These are phyloP conservation scores for Isoetes engelmannii DNA, from an alignment of 83 land plant species.

Conservation along the genomic window DNA sequence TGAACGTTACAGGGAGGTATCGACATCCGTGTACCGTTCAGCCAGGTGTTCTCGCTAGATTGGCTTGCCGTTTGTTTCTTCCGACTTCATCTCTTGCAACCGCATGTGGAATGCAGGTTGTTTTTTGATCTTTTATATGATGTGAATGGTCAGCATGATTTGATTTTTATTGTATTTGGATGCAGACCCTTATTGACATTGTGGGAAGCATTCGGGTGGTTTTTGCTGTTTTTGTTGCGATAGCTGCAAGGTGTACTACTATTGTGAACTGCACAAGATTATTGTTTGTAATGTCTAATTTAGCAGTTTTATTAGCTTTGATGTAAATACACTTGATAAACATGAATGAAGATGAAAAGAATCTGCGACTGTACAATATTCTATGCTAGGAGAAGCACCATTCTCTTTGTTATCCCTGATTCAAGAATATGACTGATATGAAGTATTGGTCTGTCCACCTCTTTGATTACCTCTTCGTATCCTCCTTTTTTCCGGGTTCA, in stretches of 20 bases:
- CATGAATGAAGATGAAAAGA: too few relatives aligned
- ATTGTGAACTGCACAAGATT: too few relatives aligned
- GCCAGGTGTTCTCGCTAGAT: conserved; percentile 34
- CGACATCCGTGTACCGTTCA: conserved; percentile 40
- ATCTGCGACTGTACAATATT: too few relatives aligned
- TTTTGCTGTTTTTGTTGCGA: conserved; percentile 38
- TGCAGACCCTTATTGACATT: conserved; percentile 43
- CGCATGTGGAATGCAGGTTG: conserved; percentile 55
- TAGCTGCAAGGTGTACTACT: conserved; percentile 33
- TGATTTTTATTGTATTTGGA: conserved; percentile 1
- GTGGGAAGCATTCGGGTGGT: conserved; percentile 37
- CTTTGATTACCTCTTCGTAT: too few relatives aligned
- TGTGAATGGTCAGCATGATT: neutral
- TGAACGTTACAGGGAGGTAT: conserved; percentile 31
- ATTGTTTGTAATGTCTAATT: too few relatives aligned
- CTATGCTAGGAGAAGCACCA: too few relatives aligned
- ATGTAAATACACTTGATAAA: too few relatives aligned
- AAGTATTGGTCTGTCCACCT: too few relatives aligned
- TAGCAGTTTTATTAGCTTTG: too few relatives aligned
- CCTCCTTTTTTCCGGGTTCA: too few relatives aligned
- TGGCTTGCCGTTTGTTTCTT: conserved; percentile 40
- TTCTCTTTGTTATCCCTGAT: too few relatives aligned
- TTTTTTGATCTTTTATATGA: conserved; percentile 2
- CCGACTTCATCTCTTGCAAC: conserved; percentile 53
- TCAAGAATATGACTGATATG: too few relatives aligned